Base-by-base conservation (phyloP, 805 yeast genomes). In the Soucietia sequanensis region DNA sequence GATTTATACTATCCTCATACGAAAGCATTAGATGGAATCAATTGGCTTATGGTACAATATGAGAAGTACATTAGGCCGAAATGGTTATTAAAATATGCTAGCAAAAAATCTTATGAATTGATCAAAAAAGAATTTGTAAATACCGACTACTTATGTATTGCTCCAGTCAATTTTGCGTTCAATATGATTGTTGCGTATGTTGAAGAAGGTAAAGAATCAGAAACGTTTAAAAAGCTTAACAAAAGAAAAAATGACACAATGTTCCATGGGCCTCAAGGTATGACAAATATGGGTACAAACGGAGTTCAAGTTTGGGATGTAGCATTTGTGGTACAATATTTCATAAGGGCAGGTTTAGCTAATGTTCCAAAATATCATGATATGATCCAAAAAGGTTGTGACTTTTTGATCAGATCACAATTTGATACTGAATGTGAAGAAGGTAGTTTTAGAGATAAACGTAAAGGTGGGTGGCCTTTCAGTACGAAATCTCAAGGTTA, bases 281-380 rank as follows among this genome's bases (percentile, higher is more conserved):
- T 93, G 80, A 77, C 91, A 2, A 84, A 87, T 37, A 87, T 84
- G 86, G 99, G 99, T 2, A 93, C 99, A 0, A 93, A 93, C 58
- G 99, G 99, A 16, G 87, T 86, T 0, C 99, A 93, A 61, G 90
- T 84, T 1, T 93, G 99, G 99, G 99, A 93, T 59, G 81, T 82
- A 18, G 90, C 97, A 0, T 91, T 93, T 64, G 84, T 86, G 37
- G 69, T 93, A 17, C 99, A 93, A 54, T 86, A 87, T 50, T 74
- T 78, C 42, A 80, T 87, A 40, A 66, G 75, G 50, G 85, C 95
- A 0, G 96, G 95, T 0, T 60, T 90, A 23, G 90, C 86, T 3
- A 83, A 80, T 19, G 47, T 68, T 22, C 80, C 84, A 1, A 79
- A 81, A 54, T 87, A 76, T 55, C 76, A 76, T 30, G 75, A 76